Evolutionary conservation across 2,329 filamentous ascomycete genomes (phyloP), one percentile per base, ranked within the genome.

Genomic region (Cadophora luteo-olivacea): DNA sequence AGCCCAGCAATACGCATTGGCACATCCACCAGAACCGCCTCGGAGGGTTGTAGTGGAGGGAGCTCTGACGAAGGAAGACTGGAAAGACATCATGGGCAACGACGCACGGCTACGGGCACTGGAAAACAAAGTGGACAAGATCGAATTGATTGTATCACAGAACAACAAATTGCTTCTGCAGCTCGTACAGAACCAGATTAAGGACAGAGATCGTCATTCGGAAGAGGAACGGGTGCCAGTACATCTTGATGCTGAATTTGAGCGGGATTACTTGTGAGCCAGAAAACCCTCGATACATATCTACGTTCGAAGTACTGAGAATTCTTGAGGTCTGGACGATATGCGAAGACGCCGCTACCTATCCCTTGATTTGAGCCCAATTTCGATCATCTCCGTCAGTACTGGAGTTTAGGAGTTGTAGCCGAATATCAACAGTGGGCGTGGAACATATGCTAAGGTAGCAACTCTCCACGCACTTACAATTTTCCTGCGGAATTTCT

Each of bases 231-330:
- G 75, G 60, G 75, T 76, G n/a, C 76, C 76, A 3, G 76, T 77
- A 61, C 76, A 78, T 73, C 70, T 78, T 19, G 76, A 77, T 65
- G 75, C 76, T 54, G 76, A 78, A 67, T 78, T 77, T 72, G 76
- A 78, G 67, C 71, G 76, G 49, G 75, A 78, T 75, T 78, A 78
- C 66, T 66, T 78, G 75, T 78, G 75, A 78, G 73, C 71, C 45
- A 66, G 64, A 58, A 67, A 58, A n/a, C 70, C 65, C 70, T 70
- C 62, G 33, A 68, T 33, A 64, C 25, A 29, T 41, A 22, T 29
- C 24, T 48, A 61, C 24, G 32, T 57, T 61, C 51, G 60, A 61
- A 58, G 70, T 75, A 64, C 73, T 75, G 73, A 75, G 69, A 72
- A 62, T 68, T 60, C 54, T 70, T 69, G 70, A 76, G 74, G 60